phyloP scores from a whole-genome alignment of 495 filamentous ascomycete species.

The Aspergillus kassunensis region DNA sequence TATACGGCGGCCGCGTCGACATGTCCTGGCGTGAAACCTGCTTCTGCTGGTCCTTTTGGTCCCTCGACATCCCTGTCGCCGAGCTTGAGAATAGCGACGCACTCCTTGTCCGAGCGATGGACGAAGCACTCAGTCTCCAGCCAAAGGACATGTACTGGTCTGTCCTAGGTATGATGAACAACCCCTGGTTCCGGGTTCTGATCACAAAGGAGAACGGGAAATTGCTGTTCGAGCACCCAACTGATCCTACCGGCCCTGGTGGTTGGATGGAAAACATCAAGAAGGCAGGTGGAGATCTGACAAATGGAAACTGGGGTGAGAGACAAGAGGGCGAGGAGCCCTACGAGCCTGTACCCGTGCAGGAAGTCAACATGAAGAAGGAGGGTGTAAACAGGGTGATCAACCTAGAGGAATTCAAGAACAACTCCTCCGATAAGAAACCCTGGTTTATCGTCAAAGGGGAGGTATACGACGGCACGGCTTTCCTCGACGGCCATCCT shows the following conservation, averaged over 20 bases:
- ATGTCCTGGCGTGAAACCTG: constrained; percentile 76
- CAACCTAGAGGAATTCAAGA: constrained; percentile 66
- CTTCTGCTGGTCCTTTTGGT: constrained; percentile 97
- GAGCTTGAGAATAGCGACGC: constrained; percentile 64
- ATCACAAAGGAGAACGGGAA: constrained; percentile 66
- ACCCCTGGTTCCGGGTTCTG: constrained; percentile 84
- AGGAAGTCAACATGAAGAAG: constrained; percentile 79
- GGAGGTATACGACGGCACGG: constrained; percentile 87
- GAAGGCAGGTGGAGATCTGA: constrained; percentile 74
- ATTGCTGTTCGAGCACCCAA: constrained; percentile 86
- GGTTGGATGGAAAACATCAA: constrained; percentile 99
- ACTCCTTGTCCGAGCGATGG: constrained; percentile 84
- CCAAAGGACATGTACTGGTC: constrained; percentile 97
- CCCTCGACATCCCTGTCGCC: constrained; percentile 60
- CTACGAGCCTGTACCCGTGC: constrained; percentile 38
- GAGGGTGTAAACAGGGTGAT: constrained; percentile 60
- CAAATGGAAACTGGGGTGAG: constrained; percentile 87
- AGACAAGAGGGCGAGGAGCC: constrained; percentile 56
- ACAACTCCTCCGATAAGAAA: constrained; percentile 59
- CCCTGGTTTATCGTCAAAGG: constrained; percentile 94
- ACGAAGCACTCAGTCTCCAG: constrained; percentile 83
- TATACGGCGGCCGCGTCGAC: constrained; percentile 78
- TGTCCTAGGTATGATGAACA: constrained; percentile 98
- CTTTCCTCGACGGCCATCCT: constrained; percentile 80
- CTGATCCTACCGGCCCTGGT: constrained; percentile 73